Percentiles rank a stretch among this genome's conserved stretches.
These are phyloP conservation scores for Syncephalastrum racemosum DNA, from an alignment of 371 early-diverging fungal genomes.

Conservation along the genomic window DNA sequence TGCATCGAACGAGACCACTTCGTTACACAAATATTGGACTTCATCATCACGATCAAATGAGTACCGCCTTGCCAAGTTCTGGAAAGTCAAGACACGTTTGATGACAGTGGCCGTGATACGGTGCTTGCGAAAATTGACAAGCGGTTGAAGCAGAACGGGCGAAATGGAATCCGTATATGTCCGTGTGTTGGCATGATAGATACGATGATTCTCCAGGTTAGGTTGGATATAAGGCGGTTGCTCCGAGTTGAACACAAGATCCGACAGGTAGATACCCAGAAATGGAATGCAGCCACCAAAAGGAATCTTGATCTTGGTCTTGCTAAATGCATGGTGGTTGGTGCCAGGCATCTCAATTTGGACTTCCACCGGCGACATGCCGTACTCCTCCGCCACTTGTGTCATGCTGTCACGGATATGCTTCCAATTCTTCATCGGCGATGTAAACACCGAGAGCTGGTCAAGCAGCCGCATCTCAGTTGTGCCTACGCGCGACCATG, in stretches of 20 bases:
- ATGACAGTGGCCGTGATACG: slow-evolving; percentile 64
- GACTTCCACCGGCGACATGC: slow-evolving; percentile 50
- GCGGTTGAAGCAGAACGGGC: slow-evolving; percentile 34
- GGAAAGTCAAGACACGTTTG: slow-evolving; percentile 62
- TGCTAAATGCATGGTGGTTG: slow-evolving; percentile 16
- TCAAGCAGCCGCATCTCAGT: slow-evolving; percentile 53
- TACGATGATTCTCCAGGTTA: slow-evolving; percentile 22
- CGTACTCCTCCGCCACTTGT: slow-evolving; percentile 58
- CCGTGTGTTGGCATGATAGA: slow-evolving; percentile 20
- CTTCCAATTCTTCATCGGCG: slow-evolving; percentile 57
- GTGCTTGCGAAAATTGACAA: slow-evolving; percentile 66
- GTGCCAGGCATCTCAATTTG: slow-evolving; percentile 43
- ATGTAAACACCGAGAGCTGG: slow-evolving; percentile 56
- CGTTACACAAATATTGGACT: slow-evolving; percentile 37
- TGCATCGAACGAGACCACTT: slow-evolving; percentile 27
- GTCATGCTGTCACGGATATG: slow-evolving; percentile 65
- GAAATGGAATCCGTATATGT: slow-evolving; percentile 9
- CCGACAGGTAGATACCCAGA: slow-evolving; percentile 64
- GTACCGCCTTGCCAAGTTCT: slow-evolving; percentile 54
- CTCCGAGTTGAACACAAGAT: slow-evolving; percentile 66
- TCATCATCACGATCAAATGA: slow-evolving; percentile 50
- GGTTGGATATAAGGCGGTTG: slow-evolving; percentile 57
- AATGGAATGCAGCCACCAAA: slow-evolving; percentile 65
- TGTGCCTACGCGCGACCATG: slow-evolving; percentile 58
- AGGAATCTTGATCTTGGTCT: slow-evolving; percentile 41